Base-by-base conservation (phyloP, 2,329 filamentous ascomycete genomes). In the Exophiala alcalophila region DNA sequence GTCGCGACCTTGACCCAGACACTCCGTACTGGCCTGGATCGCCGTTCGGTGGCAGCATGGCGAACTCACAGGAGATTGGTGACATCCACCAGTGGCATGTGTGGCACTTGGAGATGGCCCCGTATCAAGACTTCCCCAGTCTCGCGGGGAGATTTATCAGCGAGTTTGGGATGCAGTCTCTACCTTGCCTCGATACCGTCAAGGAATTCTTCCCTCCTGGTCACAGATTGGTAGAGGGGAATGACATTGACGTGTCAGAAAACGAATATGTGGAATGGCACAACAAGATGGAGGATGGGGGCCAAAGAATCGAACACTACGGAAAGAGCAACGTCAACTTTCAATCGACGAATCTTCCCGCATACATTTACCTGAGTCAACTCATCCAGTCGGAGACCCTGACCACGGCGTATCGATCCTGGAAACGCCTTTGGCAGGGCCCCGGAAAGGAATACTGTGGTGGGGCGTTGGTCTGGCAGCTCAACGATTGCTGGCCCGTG, bases 11-110 rank as follows among this genome's bases (percentile, higher is more conserved):
- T 32, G 74, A 79, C 8, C 86, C 87, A 2, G 73, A 76, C 39
- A 68, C 75, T 6, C 82, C 83, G 2, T 83, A 81, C 59, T 90
- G 91, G 60, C 88, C 92, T 58, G 85, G 81, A 18, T 89, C 88
- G 29, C 89, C 85, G 29, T 91, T 88, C 21, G 94, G 85, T 76
- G 86, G 87, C 30, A 89, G 87, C 3, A 78, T 83, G 52, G 78
- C 83, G 51, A 71, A 76, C 47, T 87, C 84, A 0, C 77, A 73
- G 1, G 86, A 95, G 62, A 77, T 83, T 1, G 90, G 90, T 39
- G 90, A 96, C 60, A 82, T 95, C 57, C 90, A 96, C 62, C 89
- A 95, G 64, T 96, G 90, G 90, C 94, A 95, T 59, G 77, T 95
- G 10, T 96, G 90, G 90, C 90, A 96, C 60, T 89, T 89, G 12